Evolutionary conservation across 2,329 filamentous ascomycete species (phyloP), one percentile per base, ranked within the genome.

Genomic region (Aspergillus quadricinctus): DNA sequence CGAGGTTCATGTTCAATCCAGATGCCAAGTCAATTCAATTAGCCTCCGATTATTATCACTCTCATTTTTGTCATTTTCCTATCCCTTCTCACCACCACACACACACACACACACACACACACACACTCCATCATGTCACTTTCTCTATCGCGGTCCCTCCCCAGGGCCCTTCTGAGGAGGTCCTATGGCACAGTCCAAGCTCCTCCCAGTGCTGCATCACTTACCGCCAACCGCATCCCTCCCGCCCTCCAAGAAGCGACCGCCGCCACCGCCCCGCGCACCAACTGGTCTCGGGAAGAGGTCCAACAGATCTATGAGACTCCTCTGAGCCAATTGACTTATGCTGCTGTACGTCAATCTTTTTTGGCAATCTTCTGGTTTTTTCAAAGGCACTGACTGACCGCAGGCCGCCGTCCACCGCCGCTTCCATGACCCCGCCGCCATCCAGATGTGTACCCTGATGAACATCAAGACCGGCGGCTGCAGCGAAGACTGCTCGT

Each of bases 401-500:
- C n/a, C n/a, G n/a, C 62, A 94, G 90, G 86, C 84, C 62, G 83
- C 81, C 37, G 78, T 96, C 56, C 92, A 96, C 75, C 87, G 90
- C 48, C 87, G 88, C 65, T 95, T 95, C 78, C 92, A 96, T 76
- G 83, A 89, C 68, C 89, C 92, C 6, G 81, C 86, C 49, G 87
- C 90, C 28, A 90, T 96, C 61, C 92, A 96, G 75, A 88, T 96
- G 75, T 96, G 92, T 78, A 96, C 92, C 0, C 81, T 96, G 57
- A 95, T 96, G 89, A 96, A 95, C 80, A 96, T 96, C 80, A 96
- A 96, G 73, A 95, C 90, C 8, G 92, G 92, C 54, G 92, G 92
- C 49, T 96, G 92, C 76, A 91, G 85, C 65, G 92, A 96, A 74
- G 92, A 96, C 75, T 96, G 92, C 77, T 90, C 88, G 25, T 96